These are phyloP conservation scores for Kluyveromyces sp. DNA, from an alignment of 1,139 yeast species.

Conservation along the genomic window DNA sequence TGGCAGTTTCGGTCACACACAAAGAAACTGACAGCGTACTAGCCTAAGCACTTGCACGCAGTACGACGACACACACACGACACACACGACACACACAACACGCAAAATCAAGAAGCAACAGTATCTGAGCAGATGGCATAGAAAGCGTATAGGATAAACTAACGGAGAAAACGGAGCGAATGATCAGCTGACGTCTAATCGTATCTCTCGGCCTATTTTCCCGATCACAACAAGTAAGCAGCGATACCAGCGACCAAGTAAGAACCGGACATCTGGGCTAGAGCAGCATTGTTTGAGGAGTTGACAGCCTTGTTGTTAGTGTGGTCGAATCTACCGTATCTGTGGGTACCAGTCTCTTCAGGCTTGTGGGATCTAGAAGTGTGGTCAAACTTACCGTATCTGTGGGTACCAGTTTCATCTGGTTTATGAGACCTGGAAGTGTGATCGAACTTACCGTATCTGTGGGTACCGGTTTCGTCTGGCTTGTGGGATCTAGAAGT, in stretches of 20 bases:
- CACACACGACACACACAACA: slow-evolving; percentile 6
- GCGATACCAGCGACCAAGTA: slow-evolving; percentile 33
- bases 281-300: slow-evolving; percentile 25
- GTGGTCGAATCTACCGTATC: slow-evolving; percentile 47
- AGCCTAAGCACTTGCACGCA: slow-evolving; percentile 7
- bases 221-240: slow-evolving; percentile 32
- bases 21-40: background rate
- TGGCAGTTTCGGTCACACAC: background rate
- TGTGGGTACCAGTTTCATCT: slow-evolving; percentile 40
- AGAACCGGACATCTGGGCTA: slow-evolving; percentile 6
- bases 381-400: slow-evolving; percentile 46
- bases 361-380: slow-evolving; percentile 25
- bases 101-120: slow-evolving; percentile 2
- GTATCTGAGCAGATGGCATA: background rate
- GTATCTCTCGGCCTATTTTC: slow-evolving; percentile 1
- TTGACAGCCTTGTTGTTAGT: slow-evolving; percentile 33
- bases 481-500: slow-evolving; percentile 34
- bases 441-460: slow-evolving; percentile 44
- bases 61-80: slow-evolving; percentile 9
- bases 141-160: background rate
- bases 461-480: slow-evolving; percentile 39
- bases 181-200: slow-evolving; percentile 3
- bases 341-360: slow-evolving; percentile 37
- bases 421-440: slow-evolving; percentile 43
- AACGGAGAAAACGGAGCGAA: background rate